Percentiles rank a stretch among this genome's conserved stretches.
These are phyloP conservation scores for Metschnikowia colocasiae DNA, from an alignment of 805 yeast genomes.

Conservation along the genomic window DNA sequence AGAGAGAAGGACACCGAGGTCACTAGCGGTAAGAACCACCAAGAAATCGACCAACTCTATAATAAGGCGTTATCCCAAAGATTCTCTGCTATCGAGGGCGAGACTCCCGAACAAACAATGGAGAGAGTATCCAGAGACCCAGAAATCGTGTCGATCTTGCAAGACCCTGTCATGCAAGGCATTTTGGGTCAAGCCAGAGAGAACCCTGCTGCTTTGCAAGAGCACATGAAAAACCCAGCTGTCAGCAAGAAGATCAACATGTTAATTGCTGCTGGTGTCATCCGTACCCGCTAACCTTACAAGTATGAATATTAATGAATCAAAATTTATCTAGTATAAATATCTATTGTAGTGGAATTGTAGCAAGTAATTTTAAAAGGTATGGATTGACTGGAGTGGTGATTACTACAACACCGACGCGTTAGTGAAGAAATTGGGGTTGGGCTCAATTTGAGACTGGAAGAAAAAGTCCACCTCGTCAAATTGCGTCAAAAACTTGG, in stretches of 20 bases:
- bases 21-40: slow-evolving; percentile 51
- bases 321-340: background rate
- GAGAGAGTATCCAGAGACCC: slow-evolving; percentile 90
- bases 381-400: background rate
- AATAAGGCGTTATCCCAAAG: slow-evolving; percentile 75
- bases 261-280: slow-evolving; percentile 94
- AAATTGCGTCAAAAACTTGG: background rate
- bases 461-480: slow-evolving; percentile 4
- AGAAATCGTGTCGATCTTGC: slow-evolving; percentile 83
- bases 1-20: slow-evolving; percentile 67
- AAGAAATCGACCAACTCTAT: slow-evolving; percentile 80
- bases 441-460: background rate
- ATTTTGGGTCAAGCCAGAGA: slow-evolving; percentile 90
- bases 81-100: slow-evolving; percentile 79
- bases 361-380: background rate
- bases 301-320: background rate
- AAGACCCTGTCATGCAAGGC: slow-evolving; percentile 95
- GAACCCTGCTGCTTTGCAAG: slow-evolving; percentile 94
- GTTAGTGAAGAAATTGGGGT: slow-evolving; percentile 1
- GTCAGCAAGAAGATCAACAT: slow-evolving; percentile 82
- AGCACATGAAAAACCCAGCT: slow-evolving; percentile 96
- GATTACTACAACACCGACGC: background rate
- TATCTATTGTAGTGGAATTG: background rate
- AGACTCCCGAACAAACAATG: slow-evolving; percentile 91
- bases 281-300: slow-evolving; percentile 65